Conservation (phyloP, 768 basidiomycete genomes). For the Xerocomellus dryophilus region DNA sequence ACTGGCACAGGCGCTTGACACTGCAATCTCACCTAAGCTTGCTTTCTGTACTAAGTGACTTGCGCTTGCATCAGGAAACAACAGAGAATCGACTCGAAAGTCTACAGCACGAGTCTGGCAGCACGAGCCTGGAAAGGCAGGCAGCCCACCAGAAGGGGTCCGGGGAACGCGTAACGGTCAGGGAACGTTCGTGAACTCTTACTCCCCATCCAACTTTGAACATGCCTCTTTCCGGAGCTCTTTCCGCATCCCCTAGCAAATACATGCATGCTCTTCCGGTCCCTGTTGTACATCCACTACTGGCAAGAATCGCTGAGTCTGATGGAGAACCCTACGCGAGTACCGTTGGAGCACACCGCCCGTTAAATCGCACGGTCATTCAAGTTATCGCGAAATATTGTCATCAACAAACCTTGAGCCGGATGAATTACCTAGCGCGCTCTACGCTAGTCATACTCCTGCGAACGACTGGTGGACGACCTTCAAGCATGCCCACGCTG, state of each 20-base stretch:
- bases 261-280: background rate
- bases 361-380: conserved; percentile 34
- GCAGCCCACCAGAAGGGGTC: background rate
- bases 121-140: conserved; percentile 3
- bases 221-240: background rate
- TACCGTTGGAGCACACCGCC: background rate
- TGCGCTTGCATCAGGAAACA: conserved; percentile 45
- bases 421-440: background rate
- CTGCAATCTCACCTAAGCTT: background rate
- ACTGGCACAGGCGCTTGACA: background rate
- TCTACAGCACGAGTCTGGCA: too few relatives aligned
- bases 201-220: background rate
- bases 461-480: conserved; percentile 34
- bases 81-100: conserved; percentile 28
- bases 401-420: background rate
- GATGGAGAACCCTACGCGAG: background rate
- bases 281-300: background rate
- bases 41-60: too few relatives aligned
- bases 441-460: background rate
- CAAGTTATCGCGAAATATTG: conserved; percentile 39
- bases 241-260: background rate
- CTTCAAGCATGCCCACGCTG: conserved; percentile 32
- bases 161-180: conserved; percentile 36
- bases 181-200: conserved; percentile 26
- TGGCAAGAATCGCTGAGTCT: background rate